Evolutionary conservation across 2,329 filamentous ascomycete species (phyloP), one percentile per base, ranked within the genome.

Genomic region (Phoma herbarum): DNA sequence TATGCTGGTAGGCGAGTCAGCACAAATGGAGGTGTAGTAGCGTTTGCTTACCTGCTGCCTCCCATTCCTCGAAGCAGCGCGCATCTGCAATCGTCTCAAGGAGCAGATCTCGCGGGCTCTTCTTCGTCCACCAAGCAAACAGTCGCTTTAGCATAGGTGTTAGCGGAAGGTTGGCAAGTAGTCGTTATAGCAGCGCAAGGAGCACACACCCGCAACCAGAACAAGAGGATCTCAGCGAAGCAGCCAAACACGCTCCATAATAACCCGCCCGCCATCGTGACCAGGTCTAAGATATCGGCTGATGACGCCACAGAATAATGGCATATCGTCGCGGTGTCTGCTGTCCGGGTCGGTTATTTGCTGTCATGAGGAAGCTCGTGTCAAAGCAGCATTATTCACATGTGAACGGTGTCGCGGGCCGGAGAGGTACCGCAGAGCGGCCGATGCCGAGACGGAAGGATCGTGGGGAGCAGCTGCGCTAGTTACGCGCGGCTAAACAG

Each of bases 1-100:
- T 90, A 85, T 1, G 93, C 92, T 43, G 22, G 22, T 10, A 26
- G 22, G n/a, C 6, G 22, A 10, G 41, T 43, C n/a, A 43, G 41
- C n/a, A 26, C 23, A 9, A 4, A n/a, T 11, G 7, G 14, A 43
- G 23, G 8, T 43, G 7, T n/a, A 43, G 41, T 26, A 16, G 14
- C 23, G 14, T 2, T 4, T 26, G 41, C 41, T 43, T 43, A 43
- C 41, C 41, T n/a, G 90, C 88, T 64, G 89, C 88, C 73, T 94
- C 89, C 92, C 93, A 97, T 73, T 95, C 90, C 71, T 95, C 91
- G 72, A 90, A 96, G 25, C 85, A 83, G 63, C 86, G 82, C 18
- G 92, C 90, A 58, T 86, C 84, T 52, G 83, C 83, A 46, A 96
- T 81, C 23, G 83, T 80, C 60, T 90, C 84, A 42, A 90, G 82